Conservation (phyloP, 441 rosid genomes). For the Corymbia calophylla region DNA sequence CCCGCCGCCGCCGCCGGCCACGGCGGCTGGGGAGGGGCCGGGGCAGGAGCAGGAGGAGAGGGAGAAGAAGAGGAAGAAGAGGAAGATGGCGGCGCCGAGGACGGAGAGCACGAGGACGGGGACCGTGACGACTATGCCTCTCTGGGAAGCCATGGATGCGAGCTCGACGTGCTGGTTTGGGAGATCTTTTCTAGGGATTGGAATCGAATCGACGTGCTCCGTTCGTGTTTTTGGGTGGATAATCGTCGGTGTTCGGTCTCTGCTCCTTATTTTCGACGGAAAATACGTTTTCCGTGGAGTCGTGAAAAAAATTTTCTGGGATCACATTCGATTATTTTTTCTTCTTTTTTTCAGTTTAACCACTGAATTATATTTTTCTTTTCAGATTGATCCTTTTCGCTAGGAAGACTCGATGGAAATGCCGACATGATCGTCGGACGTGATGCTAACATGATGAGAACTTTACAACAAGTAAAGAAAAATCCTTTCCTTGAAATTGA, state of each 20-base stretch:
- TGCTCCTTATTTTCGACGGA: neutral
- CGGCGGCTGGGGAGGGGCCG: constrained; percentile 6
- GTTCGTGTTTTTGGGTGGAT: neutral
- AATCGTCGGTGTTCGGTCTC: neutral
- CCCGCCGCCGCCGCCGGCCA: neutral
- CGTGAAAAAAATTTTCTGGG: neutral
- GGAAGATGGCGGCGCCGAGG: constrained; percentile 48
- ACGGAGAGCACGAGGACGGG: constrained; percentile 61
- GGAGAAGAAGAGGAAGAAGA: constrained; percentile 72
- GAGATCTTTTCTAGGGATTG: neutral
- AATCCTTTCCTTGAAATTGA: neutral
- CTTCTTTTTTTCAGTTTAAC: neutral
- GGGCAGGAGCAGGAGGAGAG: constrained; percentile 63
- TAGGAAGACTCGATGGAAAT: neutral
- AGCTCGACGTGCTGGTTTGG: neutral
- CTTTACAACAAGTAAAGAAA: neutral
- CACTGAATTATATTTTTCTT: neutral
- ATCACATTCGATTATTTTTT: neutral
- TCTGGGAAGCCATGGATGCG: constrained; percentile 33
- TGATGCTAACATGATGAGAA: neutral
- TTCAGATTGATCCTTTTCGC: neutral
- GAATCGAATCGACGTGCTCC: neutral
- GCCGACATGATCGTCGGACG: neutral
- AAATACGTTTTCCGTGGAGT: neutral
- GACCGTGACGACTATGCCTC: constrained; percentile 54